Evolutionary conservation across 805 yeast genomes (phyloP).

Genomic region (Candida silvicultrix): DNA sequence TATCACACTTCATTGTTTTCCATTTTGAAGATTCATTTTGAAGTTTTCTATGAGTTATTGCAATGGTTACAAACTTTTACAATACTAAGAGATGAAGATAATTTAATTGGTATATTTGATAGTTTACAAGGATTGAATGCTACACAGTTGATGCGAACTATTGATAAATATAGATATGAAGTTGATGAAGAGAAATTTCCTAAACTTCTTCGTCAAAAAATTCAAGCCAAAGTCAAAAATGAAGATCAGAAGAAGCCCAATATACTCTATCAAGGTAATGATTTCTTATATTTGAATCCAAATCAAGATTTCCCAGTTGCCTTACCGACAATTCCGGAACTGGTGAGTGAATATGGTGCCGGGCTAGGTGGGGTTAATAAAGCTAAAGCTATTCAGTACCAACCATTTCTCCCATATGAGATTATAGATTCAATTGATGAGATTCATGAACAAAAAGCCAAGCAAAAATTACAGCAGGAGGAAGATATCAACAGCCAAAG

Average conservation of each 20-base stretch:
- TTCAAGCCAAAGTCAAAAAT: conserved; percentile 8
- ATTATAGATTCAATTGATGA: conserved; percentile 70
- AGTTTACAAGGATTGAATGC: conserved; percentile 57
- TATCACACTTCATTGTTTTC: conserved; percentile 59
- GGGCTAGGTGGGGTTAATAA: conserved; percentile 59
- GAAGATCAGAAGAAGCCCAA: conserved; percentile 7
- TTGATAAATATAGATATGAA: conserved; percentile 79
- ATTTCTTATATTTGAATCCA: conserved; percentile 41
- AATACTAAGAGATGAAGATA: conserved; percentile 58
- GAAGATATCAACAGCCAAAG: conserved; percentile 2
- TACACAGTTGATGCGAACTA: conserved; percentile 60
- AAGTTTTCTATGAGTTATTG: conserved; percentile 69
- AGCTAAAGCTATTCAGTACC: conserved; percentile 48
- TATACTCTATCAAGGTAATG: conserved; percentile 15
- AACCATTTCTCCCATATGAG: conserved; percentile 67
- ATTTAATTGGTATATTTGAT: conserved; percentile 45
- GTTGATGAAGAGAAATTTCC: conserved; percentile 67
- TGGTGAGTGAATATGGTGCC: conserved; percentile 71
- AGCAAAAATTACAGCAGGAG: conserved; percentile 4
- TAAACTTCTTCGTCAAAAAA: conserved; percentile 20
- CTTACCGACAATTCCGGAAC: conserved; percentile 68
- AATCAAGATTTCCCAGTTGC: conserved; percentile 48
- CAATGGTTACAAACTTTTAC: conserved; percentile 91
- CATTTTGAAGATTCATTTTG: conserved; percentile 60
- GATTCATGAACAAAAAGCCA: conserved; percentile 39